Evolutionary conservation across 371 early-diverging fungal species (phyloP).

Genomic region (Fennellomyces sp.): DNA sequence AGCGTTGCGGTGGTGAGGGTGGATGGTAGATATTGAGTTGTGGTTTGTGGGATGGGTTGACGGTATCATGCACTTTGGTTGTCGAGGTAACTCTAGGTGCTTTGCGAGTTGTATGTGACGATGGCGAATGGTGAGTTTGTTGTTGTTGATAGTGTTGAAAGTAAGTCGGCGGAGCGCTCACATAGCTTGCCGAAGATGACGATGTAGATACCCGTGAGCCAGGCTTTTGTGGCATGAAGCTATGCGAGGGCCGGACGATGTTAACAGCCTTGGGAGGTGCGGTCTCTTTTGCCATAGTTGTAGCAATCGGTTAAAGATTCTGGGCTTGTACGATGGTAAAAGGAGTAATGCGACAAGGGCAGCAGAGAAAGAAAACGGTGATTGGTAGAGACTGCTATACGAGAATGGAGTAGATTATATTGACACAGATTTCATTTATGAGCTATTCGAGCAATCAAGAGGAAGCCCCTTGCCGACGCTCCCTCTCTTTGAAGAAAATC

Average conservation of each 20-base stretch:
- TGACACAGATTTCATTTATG: too few relatives aligned
- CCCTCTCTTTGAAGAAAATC: not conserved
- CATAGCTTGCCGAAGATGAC: conserved; percentile 9
- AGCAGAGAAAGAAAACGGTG: not conserved
- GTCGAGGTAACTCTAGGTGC: conserved; percentile 6
- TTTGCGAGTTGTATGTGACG: not conserved
- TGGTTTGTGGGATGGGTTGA: conserved; percentile 7
- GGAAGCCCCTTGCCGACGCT: not conserved
- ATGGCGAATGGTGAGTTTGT: not conserved
- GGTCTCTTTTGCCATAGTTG: conserved; percentile 6
- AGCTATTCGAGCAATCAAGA: too few relatives aligned
- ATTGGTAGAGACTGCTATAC: too few relatives aligned
- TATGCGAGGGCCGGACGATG: conserved; percentile 15
- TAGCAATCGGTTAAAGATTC: conserved; percentile 1
- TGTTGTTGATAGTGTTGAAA: not conserved
- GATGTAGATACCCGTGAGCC: conserved; percentile 4
- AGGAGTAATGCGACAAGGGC: not conserved
- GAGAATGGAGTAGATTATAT: not conserved
- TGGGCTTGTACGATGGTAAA: not conserved
- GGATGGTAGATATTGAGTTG: conserved; percentile 19
- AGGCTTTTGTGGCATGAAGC: conserved; percentile 8
- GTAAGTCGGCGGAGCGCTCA: conserved; percentile 5
- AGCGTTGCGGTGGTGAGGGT: conserved; percentile 9
- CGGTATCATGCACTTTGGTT: not conserved
- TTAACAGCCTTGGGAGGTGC: conserved; percentile 26